Evolutionary conservation across 2,329 filamentous ascomycete genomes (phyloP).

Genomic region (Claviceps spartinae): DNA sequence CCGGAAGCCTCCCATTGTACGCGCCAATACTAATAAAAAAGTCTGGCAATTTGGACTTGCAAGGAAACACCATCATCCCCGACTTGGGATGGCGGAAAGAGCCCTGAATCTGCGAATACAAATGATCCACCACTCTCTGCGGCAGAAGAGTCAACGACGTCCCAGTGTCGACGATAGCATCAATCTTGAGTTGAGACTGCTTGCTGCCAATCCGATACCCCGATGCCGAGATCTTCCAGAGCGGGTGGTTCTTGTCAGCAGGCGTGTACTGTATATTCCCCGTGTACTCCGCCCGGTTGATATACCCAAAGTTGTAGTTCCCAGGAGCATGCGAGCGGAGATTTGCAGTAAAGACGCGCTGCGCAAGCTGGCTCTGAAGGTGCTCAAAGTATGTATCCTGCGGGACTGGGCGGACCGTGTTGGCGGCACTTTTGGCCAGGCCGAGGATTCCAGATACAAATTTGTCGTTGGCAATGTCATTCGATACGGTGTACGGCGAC

Average conservation of each 20-base stretch:
- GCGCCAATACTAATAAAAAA: constrained; percentile 22
- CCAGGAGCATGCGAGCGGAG: constrained; percentile 19
- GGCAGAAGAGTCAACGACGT: constrained; percentile 53
- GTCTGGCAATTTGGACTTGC: constrained; percentile 34
- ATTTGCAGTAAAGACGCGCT: constrained; percentile 25
- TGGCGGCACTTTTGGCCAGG: constrained; percentile 18
- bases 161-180: constrained; percentile 55
- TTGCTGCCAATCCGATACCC: constrained; percentile 38
- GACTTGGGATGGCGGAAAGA: constrained; percentile 28
- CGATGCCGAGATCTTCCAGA: constrained; percentile 46
- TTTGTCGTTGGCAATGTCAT: constrained; percentile 20
- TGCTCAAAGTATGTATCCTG: constrained; percentile 25
- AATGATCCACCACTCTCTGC: constrained; percentile 35
- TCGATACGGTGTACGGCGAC: constrained; percentile 45
- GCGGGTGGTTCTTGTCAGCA: constrained; percentile 38
- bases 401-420: constrained; percentile 19
- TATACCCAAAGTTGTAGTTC: constrained; percentile 31
- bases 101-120: constrained; percentile 44
- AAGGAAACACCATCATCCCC: constrained; percentile 47
- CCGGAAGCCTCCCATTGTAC: constrained; percentile 23
- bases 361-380: constrained; percentile 14
- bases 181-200: constrained; percentile 9
- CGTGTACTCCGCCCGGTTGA: constrained; percentile 42
- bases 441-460: constrained; percentile 25
- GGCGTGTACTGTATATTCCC: constrained; percentile 42